Conservation (phyloP, 805 yeast genomes). For the Candida incommunis region DNA sequence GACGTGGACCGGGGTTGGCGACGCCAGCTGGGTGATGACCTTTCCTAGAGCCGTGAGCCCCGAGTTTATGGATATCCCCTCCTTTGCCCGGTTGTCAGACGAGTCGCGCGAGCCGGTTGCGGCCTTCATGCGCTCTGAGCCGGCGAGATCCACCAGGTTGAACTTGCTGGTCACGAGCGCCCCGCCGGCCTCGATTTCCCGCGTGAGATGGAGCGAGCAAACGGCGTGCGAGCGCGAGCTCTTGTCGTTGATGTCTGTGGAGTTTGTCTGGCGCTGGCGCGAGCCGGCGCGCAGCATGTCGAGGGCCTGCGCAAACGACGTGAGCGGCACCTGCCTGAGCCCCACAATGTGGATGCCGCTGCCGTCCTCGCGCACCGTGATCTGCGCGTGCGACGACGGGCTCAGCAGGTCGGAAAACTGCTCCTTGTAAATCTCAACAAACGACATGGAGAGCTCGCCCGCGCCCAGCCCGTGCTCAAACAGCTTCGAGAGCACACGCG, state of each 20-base stretch:
- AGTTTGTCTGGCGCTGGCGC: constrained; percentile 40
- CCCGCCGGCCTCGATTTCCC: constrained; percentile 20
- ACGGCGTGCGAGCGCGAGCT: constrained; percentile 70
- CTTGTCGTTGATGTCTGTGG: constrained; percentile 50
- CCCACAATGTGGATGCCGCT: constrained; percentile 46
- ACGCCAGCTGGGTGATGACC: constrained; percentile 31
- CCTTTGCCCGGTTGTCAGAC: constrained; percentile 32
- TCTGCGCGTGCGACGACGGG: constrained; percentile 6
- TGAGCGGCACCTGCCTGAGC: constrained; percentile 32
- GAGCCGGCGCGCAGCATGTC: constrained; percentile 34
- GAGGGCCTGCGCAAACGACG: constrained; percentile 29
- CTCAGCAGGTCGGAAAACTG: constrained; percentile 45
- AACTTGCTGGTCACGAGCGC: constrained; percentile 35
- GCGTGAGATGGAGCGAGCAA: constrained; percentile 40
- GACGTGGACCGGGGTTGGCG: constrained; percentile 13
- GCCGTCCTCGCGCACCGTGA: constrained; percentile 39
- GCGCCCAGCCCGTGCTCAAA: neutral
- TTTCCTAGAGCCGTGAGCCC: constrained; percentile 55
- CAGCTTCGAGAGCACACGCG: constrained; percentile 17
- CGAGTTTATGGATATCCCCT: constrained; percentile 52
- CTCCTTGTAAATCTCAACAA: constrained; percentile 55
- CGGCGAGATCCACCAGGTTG: constrained; percentile 56
- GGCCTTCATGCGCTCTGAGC: constrained; percentile 46
- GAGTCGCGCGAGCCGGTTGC: constrained; percentile 27
- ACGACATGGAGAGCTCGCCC: constrained; percentile 25